Base-by-base conservation (phyloP, 257 asterid species). In the Hygrophila difformis region DNA sequence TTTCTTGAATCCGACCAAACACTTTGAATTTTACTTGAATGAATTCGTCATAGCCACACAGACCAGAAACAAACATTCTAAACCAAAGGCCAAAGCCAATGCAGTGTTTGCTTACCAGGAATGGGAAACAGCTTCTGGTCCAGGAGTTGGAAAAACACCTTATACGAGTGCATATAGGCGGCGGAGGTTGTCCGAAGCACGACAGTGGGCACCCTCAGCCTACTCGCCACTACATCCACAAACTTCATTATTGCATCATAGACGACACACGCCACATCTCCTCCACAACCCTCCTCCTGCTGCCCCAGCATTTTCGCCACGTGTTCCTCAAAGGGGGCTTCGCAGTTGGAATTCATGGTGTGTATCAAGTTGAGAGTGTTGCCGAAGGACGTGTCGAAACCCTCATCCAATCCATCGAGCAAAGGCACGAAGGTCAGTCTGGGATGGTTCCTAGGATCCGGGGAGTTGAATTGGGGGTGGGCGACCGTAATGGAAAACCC, bases 401-500 rank as follows among this genome's bases (percentile, higher is more conserved):
- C 44, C n/a, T n/a, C n/a, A 0, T 47, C 26, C 5, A 69, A 11
- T 3, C 39, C 24, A 35, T 75, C 81, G 0, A 50, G 10, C 19
- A 66, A 18, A 22, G 59, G 45, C 13, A 50, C 8, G 52, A 73
- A 76, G 2, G 12, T 12, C 34, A 82, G 73, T 0, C 62, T 55
- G 0, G 86, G 91, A 20, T 71, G 53, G 61, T 59, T 52, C 0
- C 50, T 54, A 13, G 77, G 66, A 13, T 65, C 22, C 0, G 81
- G 82, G 18, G 82, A 47, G 34, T 68, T 70, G 57, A 57, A 75
- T 5, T 67, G 34, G 1, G 94, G 49, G 70, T 75, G 85, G 8
- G 78, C 80, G 1, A 80, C 20, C 3, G 51, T 39, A 18, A 84
- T 34, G 1, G 79, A 67, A 63, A 79, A 80, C 28, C 94, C 94